Base-by-base conservation (phyloP, 2,329 filamentous ascomycete species). In the Penicillium sp. region DNA sequence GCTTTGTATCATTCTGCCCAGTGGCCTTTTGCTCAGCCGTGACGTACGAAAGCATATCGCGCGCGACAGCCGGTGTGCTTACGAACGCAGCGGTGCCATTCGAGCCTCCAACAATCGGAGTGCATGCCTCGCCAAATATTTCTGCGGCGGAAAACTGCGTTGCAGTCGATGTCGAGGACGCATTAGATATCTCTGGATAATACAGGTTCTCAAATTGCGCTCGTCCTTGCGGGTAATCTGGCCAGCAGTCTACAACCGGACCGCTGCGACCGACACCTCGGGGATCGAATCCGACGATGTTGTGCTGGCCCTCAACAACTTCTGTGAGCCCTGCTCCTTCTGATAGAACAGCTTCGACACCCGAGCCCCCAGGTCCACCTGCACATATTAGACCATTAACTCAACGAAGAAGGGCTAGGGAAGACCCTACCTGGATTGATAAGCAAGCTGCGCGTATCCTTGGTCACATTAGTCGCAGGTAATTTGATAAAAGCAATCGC, bases 271-370 rank as follows among this genome's bases (percentile, higher is more conserved):
- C 67, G 17, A 73, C 65, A 11, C 72, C 72, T 3, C 73, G 70
- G 2, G 73, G 71, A 57, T 75, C 74, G 38, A 75, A 71, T 17
- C 70, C 67, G 7, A 75, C 66, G 30, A 76, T 50, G 56, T 74
- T 67, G 58, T 70, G 65, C 8, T 51, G 60, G 49, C 56, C 58
- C 38, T 56, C 46, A 8, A 51, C 38, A 45, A 60, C n/a, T 1
- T 29, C 30, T 7, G 41, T 52, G 6, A 51, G 41, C 7, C 9
- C 7, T 26, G 13, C 7, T 8, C 48, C 50, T 15, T 52, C 13
- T 8, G 17, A 23, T 38, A 55, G 23, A 9, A 46, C 17, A 5
- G 15, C 23, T 7, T 58, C 63, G 6, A 63, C 47, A 6, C 61
- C 61, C 11, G 58, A 60, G 45, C 58, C 58, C 5, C 58, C 58